Base-by-base conservation (phyloP, 179 eudicot species). In the Pouteria campechiana region DNA sequence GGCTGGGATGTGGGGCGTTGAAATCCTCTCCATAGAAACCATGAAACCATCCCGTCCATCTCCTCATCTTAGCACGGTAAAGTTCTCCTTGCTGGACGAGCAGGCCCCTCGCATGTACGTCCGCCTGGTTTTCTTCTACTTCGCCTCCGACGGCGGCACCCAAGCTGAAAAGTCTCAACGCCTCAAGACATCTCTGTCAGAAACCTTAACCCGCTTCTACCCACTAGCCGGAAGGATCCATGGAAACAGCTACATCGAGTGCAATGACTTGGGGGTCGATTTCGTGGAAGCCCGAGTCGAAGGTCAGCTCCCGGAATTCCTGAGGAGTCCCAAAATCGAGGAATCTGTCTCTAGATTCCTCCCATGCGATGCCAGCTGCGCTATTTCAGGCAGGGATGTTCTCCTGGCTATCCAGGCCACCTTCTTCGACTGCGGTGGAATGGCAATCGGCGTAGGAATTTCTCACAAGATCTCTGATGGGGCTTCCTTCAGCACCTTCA, bases 401-500 rank as follows among this genome's bases (percentile, higher is more conserved):
- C 50, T 50, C n/a, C 0, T 61, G 32, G 66, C 57, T 5, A 50
- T 69, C 10, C 72, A 73, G 34, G 50, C 57, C 16, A 64, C 30
- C 10, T 22, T 22, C 19, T 73, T 73, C 42, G 6, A 27, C 1
- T 65, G 76, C 20, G 76, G 76, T 29, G 73, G 76, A 11, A 2
- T 65, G 4, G 70, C 73, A 1, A 46, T 74, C 11, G 64, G 64
- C 5, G 20, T 69, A 1, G 60, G 30, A 8, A 44, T 61, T 16
- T 69, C 46, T 17, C 80, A 74, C 37, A 58, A 58, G 43, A 37
- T 65, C 5, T 62, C 61, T 0, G 80, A 74, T 4, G 80, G 53
- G 11, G 15, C 62, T 14, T 65, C 73, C 1, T 7, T 25, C 0
- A 19, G 46, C 18, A 32, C 40, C 48, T 74, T 74, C 11, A 2